Percentiles rank a stretch among this genome's conserved stretches.
Evolutionary conservation across 2,329 filamentous ascomycete genomes (phyloP).

Genomic region (Fusarium sp.): DNA sequence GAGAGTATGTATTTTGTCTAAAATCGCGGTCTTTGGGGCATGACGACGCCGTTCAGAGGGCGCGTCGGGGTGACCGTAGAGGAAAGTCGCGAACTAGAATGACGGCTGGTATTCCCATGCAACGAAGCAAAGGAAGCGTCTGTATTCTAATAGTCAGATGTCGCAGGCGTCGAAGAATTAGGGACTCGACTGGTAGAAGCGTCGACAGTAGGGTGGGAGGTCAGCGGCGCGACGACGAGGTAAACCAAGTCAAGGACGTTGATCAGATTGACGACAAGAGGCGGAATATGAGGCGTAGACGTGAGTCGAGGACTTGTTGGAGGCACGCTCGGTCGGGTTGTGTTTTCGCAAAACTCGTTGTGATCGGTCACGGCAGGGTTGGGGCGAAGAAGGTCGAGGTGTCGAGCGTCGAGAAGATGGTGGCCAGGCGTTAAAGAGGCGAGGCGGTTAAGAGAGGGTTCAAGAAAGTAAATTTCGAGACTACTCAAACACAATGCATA

Average conservation of each 20-base stretch:
- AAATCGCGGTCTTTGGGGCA: conserved; percentile 66
- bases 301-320: conserved; percentile 41
- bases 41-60: conserved; percentile 66
- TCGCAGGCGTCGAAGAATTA: conserved; percentile 35
- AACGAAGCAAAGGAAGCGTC: conserved; percentile 11
- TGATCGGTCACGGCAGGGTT: conserved; percentile 47
- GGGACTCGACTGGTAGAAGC: conserved; percentile 26
- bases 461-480: conserved; percentile 36
- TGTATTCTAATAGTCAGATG: conserved; percentile 18
- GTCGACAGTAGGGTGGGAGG: conserved; percentile 37
- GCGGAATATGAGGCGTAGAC: conserved; percentile 27
- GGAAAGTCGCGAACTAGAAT: conserved; percentile 38
- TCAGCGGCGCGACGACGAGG: conserved; percentile 31
- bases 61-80: conserved; percentile 49
- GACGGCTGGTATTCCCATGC: conserved; percentile 42
- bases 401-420: conserved; percentile 43
- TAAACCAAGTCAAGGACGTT: conserved; percentile 20
- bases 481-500: conserved; percentile 46
- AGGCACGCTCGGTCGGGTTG: conserved; percentile 43
- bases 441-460: conserved; percentile 10
- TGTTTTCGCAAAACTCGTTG: conserved; percentile 50
- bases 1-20: conserved; percentile 60
- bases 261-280: conserved; percentile 21
- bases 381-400: conserved; percentile 43
- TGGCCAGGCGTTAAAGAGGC: conserved; percentile 26